phyloP scores from a whole-genome alignment of 108 stramenopile genomes.

The Fragilaria crotonensis region DNA sequence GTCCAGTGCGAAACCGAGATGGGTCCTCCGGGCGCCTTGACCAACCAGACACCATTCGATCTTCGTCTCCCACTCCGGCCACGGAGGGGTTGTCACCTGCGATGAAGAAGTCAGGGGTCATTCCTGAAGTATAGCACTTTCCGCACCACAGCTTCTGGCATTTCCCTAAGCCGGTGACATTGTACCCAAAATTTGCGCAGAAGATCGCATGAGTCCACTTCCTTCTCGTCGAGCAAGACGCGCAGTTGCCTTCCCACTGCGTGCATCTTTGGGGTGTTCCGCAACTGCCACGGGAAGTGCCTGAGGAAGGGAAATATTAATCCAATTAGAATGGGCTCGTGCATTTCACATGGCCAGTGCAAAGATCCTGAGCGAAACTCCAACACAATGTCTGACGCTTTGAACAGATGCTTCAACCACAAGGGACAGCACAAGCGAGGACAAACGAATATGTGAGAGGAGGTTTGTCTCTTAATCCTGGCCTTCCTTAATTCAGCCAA shows the following conservation, averaged over 20 bases:
- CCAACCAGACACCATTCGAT: background rate
- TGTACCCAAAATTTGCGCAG: constrained; percentile 14
- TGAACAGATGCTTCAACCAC: background rate
- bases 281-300: constrained; percentile 5
- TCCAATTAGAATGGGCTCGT: no score
- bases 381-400: background rate
- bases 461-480: background rate
- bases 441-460: background rate
- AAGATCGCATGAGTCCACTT: constrained; percentile 1
- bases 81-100: background rate
- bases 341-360: background rate
- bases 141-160: constrained; percentile 1
- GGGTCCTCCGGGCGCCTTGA: constrained; percentile 11
- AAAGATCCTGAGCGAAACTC: background rate
- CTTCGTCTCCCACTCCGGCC: constrained; percentile 5
- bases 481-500: constrained; percentile 1
- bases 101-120: constrained; percentile 2
- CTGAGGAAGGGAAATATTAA: no score
- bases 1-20: constrained; percentile 18
- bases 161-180: background rate
- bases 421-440: no score
- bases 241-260: background rate
- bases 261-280: background rate
- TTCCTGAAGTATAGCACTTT: background rate
- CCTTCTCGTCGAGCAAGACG: background rate